Evolutionary conservation across 805 yeast species (phyloP).

Genomic region (Pichia pseudocactophila): DNA sequence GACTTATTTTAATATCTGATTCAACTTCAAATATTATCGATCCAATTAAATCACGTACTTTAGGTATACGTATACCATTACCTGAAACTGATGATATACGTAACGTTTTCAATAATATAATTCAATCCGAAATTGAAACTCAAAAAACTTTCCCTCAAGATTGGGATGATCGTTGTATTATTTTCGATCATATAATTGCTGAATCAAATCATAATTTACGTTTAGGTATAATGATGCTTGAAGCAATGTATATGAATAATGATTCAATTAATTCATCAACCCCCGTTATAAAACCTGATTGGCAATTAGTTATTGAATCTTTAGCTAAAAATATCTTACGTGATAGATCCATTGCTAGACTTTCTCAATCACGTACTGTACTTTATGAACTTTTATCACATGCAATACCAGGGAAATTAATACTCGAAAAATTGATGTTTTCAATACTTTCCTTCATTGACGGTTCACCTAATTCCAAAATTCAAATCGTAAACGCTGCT

Average conservation of each 20-base stretch:
- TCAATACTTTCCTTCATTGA: conserved; percentile 25
- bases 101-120: conserved; percentile 44
- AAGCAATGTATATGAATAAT: conserved; percentile 68
- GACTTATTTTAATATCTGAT: conserved; percentile 78
- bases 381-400: conserved; percentile 83
- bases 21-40: conserved; percentile 86
- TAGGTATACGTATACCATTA: conserved; percentile 79
- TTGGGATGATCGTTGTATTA: conserved; percentile 24
- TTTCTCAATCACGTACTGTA: conserved; percentile 54
- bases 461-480: conserved; percentile 24
- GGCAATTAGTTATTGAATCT: conserved; percentile 73
- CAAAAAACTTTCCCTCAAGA: conserved; percentile 25
- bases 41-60: conserved; percentile 90
- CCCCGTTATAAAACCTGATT: conserved; percentile 65
- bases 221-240: conserved; percentile 67
- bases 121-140: conserved; percentile 43
- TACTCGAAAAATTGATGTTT: conserved; percentile 50
- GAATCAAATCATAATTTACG: conserved; percentile 66
- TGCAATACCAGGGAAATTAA: conserved; percentile 83
- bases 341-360: conserved; percentile 54
- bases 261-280: conserved; percentile 41
- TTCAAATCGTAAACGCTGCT: conserved; percentile 48
- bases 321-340: conserved; percentile 52
- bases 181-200: conserved; percentile 44
- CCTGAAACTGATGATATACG: conserved; percentile 58